Evolutionary conservation across 164 flowering plant species (phyloP).

Genomic region (Umbilicus rupestris): DNA sequence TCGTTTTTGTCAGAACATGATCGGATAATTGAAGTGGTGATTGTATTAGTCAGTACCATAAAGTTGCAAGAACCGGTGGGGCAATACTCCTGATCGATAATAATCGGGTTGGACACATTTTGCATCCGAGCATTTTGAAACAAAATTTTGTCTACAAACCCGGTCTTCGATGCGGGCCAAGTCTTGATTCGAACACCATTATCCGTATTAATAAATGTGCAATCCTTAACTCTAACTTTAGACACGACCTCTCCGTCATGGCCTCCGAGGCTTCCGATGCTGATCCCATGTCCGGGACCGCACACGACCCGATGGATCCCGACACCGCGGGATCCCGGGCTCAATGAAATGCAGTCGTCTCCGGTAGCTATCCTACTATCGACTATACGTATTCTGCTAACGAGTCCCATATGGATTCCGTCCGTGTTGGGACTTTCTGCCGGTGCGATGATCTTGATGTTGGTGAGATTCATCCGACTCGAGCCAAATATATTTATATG

Average conservation of each 20-base stretch:
- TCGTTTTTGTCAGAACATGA: background rate
- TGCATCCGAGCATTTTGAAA: slow-evolving; percentile 19
- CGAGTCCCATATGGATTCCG: slow-evolving; percentile 32
- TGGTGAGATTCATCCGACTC: slow-evolving; percentile 15
- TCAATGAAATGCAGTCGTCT: slow-evolving; percentile 39
- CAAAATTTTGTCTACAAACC: slow-evolving; percentile 7
- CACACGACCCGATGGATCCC: slow-evolving; percentile 18
- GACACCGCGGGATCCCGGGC: slow-evolving; percentile 24
- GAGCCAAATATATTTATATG: slow-evolving; percentile 26
- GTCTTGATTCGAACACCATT: slow-evolving; percentile 34
- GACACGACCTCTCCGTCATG: slow-evolving; percentile 10
- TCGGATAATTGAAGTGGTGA: too few species aligned
- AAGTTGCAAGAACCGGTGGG: slow-evolving; percentile 11
- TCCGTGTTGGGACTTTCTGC: slow-evolving; percentile 39
- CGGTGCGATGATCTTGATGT: slow-evolving; percentile 23
- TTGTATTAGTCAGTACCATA: too few species aligned
- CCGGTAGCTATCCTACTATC: slow-evolving; percentile 25
- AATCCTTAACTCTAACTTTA: slow-evolving; percentile 15
- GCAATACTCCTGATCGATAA: slow-evolving; percentile 33
- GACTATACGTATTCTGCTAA: slow-evolving; percentile 15
- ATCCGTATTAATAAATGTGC: slow-evolving; percentile 15
- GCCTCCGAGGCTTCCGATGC: slow-evolving; percentile 27
- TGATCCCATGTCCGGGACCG: slow-evolving; percentile 55
- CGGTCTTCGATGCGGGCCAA: slow-evolving; percentile 12
- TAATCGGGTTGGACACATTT: slow-evolving; percentile 25